Percentiles rank a stretch among this genome's conserved stretches.
phyloP scores from a whole-genome alignment of 371 early-diverging fungal species.

The Batkoa obscura region DNA sequence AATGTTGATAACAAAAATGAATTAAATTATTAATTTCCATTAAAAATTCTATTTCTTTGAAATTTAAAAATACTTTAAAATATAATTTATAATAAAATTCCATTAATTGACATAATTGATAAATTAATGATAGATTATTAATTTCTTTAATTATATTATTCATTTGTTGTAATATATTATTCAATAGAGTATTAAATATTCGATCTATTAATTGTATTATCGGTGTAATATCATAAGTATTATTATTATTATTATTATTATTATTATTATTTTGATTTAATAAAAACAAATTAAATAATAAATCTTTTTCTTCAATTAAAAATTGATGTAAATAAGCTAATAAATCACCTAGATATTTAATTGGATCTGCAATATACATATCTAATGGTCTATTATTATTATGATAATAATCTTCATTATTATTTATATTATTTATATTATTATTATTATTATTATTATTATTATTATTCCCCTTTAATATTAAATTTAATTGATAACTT shows the following conservation, averaged over 20 bases:
- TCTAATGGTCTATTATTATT: slow-evolving; percentile 81
- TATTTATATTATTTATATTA: too few species aligned
- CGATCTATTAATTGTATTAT: too few species aligned
- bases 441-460: too few species aligned
- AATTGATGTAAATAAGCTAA: slow-evolving; percentile 91
- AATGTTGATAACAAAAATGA: neutral
- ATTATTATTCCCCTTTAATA: slow-evolving; percentile 29
- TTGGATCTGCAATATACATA: slow-evolving; percentile 73
- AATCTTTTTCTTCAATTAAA: slow-evolving; percentile 10
- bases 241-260: neutral
- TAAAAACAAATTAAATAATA: neutral
- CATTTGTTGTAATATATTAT: too few species aligned
- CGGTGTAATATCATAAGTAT: neutral
- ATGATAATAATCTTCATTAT: slow-evolving; percentile 44
- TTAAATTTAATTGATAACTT: slow-evolving; percentile 49
- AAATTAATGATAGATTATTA: too few species aligned
- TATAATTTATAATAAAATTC: neutral
- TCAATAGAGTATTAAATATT: too few species aligned
- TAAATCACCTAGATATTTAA: slow-evolving; percentile 85
- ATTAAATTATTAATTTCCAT: neutral
- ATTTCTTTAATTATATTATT: too few species aligned
- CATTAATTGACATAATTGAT: neutral
- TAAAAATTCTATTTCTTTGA: neutral
- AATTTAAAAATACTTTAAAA: neutral
- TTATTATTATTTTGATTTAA: neutral